Evolutionary conservation across 768 basidiomycete genomes (phyloP), one percentile per base, ranked within the genome.

Genomic region (Cyathus striatus): DNA sequence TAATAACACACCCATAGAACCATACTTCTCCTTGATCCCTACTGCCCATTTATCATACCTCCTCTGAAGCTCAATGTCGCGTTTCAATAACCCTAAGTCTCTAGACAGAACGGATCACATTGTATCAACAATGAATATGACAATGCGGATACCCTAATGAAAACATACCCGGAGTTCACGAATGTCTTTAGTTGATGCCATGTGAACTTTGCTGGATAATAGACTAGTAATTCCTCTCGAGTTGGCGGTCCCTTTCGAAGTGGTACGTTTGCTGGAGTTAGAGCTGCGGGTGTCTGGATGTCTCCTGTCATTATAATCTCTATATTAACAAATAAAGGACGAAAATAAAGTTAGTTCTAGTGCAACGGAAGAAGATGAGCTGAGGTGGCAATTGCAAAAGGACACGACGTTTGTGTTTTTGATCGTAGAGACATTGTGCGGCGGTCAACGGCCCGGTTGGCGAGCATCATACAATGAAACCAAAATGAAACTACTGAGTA

Each of bases 31-130:
- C 52, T 65, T 75, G 47, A 88, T 75, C 1, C 64, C 77, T 17
- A 56, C 56, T 6, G 62, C 56, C 84, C 85, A 90, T 13, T 61
- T 58, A 27, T 78, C 51, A 50, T 92, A 92, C 38, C 86, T 67
- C 37, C 63, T 50, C 60, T 93, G 89, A 25, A 93, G 72, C 40
- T 62, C 66, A 49, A 63, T 77, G 53, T 91, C 80, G 16, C 89
- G 79, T 56, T 86, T 89, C 40, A 92, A 68, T 26, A 90, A 69
- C 2, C 86, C 87, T 35, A 93, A 76, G 55, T 92, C 87, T 30
- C 89, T 90, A 46, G n/a, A 34, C 23, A 32, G 30, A 32, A 32
- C n/a, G n/a, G n/a, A n/a, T 24, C 20, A 33, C 24, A 25, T 14
- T n/a, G 40, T 14, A 42, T 36, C 24, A 27, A 43, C 12, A 17